phyloP scores from a whole-genome alignment of 225 moss, liverwort and hornwort species.

The Physcomitrium patens region DNA sequence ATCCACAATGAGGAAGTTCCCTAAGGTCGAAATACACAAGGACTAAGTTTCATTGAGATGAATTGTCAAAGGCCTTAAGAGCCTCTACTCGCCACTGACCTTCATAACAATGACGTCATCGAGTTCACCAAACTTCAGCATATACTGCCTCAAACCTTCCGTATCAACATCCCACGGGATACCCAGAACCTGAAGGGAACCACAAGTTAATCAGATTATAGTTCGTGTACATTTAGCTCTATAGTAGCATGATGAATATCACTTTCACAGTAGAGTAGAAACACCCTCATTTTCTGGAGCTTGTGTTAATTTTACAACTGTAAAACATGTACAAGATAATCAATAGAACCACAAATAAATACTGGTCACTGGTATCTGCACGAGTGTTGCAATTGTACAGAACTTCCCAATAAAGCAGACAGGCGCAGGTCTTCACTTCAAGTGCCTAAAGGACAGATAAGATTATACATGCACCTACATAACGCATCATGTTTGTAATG shows the following conservation, averaged over 20 bases:
- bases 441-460: not conserved
- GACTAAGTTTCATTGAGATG: too few relatives aligned
- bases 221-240: not conserved
- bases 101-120: conserved; percentile 99
- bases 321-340: not conserved
- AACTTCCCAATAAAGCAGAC: conserved; percentile 10
- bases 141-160: conserved; percentile 94
- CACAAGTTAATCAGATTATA: conserved; percentile 25
- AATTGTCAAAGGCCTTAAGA: conserved; percentile 20
- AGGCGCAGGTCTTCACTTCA: not conserved
- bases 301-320: not conserved
- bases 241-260: not conserved
- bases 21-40: not conserved
- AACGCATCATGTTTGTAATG: conserved; percentile 11
- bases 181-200: conserved; percentile 73
- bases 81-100: conserved; percentile 51
- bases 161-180: conserved; percentile 99
- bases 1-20: conserved; percentile 15
- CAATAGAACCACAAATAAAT: conserved; percentile 5
- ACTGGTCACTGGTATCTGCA: conserved; percentile 9
- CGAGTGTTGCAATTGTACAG: conserved; percentile 7
- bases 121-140: conserved; percentile 93
- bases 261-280: not conserved
- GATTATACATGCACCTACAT: not conserved
- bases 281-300: too few relatives aligned